Evolutionary conservation across 352 stramenopile species (phyloP).

Genomic region (Globisporangium viniferum): DNA sequence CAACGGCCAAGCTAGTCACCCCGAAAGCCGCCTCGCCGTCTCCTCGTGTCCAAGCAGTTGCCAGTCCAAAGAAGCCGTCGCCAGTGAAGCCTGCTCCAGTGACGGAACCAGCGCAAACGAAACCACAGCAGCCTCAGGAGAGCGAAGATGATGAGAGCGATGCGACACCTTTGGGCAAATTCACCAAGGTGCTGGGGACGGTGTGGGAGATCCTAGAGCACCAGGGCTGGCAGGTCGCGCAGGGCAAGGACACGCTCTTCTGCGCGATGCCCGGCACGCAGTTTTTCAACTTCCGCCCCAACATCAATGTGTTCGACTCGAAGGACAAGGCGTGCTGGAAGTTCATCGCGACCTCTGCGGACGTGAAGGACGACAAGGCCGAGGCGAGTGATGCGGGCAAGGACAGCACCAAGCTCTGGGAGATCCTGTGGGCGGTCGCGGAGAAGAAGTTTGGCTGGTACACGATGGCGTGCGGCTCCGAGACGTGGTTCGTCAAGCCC

Average conservation of each 20-base stretch:
- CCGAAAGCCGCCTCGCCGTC: slow-evolving; percentile 1
- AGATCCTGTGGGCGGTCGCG: slow-evolving; percentile 60
- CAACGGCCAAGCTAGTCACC: background rate
- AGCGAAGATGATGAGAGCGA: slow-evolving; percentile 6
- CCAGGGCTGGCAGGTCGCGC: slow-evolving; percentile 62
- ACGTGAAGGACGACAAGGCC: slow-evolving; percentile 23
- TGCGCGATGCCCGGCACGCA: slow-evolving; percentile 72
- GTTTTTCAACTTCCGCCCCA: slow-evolving; percentile 82
- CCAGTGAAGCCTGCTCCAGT: background rate
- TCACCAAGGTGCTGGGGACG: slow-evolving; percentile 38
- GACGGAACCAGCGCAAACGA: background rate
- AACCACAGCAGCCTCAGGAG: background rate
- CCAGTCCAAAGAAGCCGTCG: slow-evolving; percentile 4
- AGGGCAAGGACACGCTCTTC: slow-evolving; percentile 56
- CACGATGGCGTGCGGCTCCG: slow-evolving; percentile 62
- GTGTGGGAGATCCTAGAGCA: slow-evolving; percentile 48
- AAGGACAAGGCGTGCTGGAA: slow-evolving; percentile 82
- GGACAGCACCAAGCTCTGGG: slow-evolving; percentile 40
- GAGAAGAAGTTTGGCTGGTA: slow-evolving; percentile 66
- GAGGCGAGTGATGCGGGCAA: slow-evolving; percentile 13
- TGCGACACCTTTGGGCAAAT: slow-evolving; percentile 32
- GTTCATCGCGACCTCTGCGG: slow-evolving; percentile 42
- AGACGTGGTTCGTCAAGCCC: slow-evolving; percentile 77
- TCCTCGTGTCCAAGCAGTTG: background rate
- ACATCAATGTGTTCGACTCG: slow-evolving; percentile 81